phyloP scores from a whole-genome alignment of 805 yeast species.

The Candida argentea region DNA sequence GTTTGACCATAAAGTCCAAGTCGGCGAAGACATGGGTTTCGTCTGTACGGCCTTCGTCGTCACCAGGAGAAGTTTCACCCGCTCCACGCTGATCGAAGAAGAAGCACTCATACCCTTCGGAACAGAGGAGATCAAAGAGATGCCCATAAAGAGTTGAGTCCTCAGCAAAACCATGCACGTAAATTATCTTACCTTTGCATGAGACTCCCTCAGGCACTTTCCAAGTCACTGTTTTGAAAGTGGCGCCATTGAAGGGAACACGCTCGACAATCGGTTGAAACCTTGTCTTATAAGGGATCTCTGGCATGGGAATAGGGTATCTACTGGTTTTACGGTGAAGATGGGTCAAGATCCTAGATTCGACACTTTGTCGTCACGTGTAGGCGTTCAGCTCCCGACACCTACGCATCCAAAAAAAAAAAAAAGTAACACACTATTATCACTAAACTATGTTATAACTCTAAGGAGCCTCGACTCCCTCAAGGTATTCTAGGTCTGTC shows the following conservation, averaged over 20 bases:
- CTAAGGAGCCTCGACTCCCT: no score
- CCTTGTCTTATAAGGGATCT: slow-evolving; percentile 25
- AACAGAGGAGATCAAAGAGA: slow-evolving; percentile 41
- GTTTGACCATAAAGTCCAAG: slow-evolving; percentile 45
- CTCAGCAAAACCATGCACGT: slow-evolving; percentile 70
- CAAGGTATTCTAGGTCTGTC: no score
- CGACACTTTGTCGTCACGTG: no score
- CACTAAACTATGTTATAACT: no score
- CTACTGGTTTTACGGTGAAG: neutral
- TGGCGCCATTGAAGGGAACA: slow-evolving; percentile 28
- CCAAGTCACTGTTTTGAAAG: slow-evolving; percentile 33
- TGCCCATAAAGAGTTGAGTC: slow-evolving; percentile 38
- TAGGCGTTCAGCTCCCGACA: no score
- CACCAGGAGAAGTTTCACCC: slow-evolving; percentile 52
- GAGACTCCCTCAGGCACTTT: slow-evolving; percentile 21
- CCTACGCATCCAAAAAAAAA: no score
- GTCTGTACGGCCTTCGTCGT: slow-evolving; percentile 43
- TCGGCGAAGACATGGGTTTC: slow-evolving; percentile 50
- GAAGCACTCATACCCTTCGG: slow-evolving; percentile 52
- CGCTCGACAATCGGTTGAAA: slow-evolving; percentile 18
- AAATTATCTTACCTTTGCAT: slow-evolving; percentile 44
- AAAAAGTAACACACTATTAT: no score
- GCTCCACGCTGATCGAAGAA: slow-evolving; percentile 72
- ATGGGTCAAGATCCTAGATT: no score
- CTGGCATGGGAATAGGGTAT: slow-evolving; percentile 1